Evolutionary conservation across 148 eudicot species (phyloP), one percentile per base, ranked within the genome.

Genomic region (Fagopyrum homotropicum): DNA sequence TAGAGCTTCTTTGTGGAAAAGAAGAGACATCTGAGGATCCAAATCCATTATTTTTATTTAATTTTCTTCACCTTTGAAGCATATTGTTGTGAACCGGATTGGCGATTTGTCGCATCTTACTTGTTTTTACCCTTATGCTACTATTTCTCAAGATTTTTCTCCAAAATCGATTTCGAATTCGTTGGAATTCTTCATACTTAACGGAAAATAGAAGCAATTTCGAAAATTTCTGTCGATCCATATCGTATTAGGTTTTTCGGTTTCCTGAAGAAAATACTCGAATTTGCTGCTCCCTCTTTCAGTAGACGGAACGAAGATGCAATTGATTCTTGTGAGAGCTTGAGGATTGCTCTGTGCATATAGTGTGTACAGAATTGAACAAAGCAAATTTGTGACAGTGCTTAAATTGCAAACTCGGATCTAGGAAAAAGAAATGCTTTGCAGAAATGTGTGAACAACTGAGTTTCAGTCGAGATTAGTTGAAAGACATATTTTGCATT

Each of bases 11-110:
- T 4, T 72, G 74, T 72, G 55, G 74, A 72, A 72, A 72, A 7
- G 74, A 72, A 72, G 74, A 49, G 74, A 72, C 74, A 72, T 72
- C 74, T 72, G 74, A 72, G 74, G 74, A 72, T 72, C 74, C 74
- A 7, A 70, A 17, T 72, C 14, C 51, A 30, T 45, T 15, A 7
- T 17, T 22, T 11, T 60, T 5, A 12, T 43, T 1, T 15, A 1
- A 1, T 30, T 35, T 35, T 1, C 2, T 35, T 35, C 40, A 35
- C 40, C 72, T 35, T 30, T 68, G 30, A 57, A 22, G 30, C 63
- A 6, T 57, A 15, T 55, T 55, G 19, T 55, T n/a, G 12, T 49
- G 59, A n/a, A n/a, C 59, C 6, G 6, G 12, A 49, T 8, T 49
- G 52, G 22, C 26, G 22, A 6, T n/a, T 55, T 4, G 1, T 19